Evolutionary conservation across 116 monocot species (phyloP).

Genomic region (Cymodocea nodosa): DNA sequence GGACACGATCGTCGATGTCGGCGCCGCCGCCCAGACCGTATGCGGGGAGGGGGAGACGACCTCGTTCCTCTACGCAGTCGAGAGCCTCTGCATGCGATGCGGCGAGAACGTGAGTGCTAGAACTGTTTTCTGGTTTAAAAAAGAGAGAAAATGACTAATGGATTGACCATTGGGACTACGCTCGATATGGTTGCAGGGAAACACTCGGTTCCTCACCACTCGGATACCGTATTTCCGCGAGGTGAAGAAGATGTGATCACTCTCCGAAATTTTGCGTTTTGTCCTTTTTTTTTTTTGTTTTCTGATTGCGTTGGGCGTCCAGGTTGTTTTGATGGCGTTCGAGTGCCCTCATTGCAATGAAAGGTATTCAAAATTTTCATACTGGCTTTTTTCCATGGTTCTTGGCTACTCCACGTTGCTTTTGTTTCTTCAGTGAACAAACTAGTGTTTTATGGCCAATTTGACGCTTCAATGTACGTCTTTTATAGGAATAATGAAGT

Average conservation of each 20-base stretch:
- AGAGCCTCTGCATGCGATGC: conserved; percentile 99
- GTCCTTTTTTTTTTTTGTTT: conserved; percentile 6
- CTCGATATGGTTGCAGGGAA: conserved; percentile 34
- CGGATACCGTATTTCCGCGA: conserved; percentile 88
- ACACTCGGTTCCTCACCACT: conserved; percentile 78
- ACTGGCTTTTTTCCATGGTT: not conserved
- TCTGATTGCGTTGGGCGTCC: conserved; percentile 2
- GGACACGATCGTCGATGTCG: conserved; percentile 47
- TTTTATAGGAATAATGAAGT: conserved; percentile 79
- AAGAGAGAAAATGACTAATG: too few species aligned
- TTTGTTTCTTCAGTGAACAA: too few species aligned
- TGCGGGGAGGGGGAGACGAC: conserved; percentile 51
- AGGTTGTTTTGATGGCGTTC: conserved; percentile 94
- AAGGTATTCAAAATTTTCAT: conserved; percentile 30
- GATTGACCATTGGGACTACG: not conserved
- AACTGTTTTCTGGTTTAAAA: not conserved
- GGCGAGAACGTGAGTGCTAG: conserved; percentile 51
- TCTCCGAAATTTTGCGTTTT: not conserved
- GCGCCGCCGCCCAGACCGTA: conserved; percentile 48
- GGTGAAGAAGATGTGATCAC: conserved; percentile 23
- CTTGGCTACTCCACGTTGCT: not conserved
- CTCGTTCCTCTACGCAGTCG: conserved; percentile 59
- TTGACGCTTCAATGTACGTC: not conserved
- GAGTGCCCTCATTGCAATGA: conserved; percentile 91
- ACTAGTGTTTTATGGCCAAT: not conserved